Percentiles rank a stretch among this genome's conserved stretches.
Evolutionary conservation across 208 protist species (phyloP).

Genomic region (Sergeia podlipaevii): DNA sequence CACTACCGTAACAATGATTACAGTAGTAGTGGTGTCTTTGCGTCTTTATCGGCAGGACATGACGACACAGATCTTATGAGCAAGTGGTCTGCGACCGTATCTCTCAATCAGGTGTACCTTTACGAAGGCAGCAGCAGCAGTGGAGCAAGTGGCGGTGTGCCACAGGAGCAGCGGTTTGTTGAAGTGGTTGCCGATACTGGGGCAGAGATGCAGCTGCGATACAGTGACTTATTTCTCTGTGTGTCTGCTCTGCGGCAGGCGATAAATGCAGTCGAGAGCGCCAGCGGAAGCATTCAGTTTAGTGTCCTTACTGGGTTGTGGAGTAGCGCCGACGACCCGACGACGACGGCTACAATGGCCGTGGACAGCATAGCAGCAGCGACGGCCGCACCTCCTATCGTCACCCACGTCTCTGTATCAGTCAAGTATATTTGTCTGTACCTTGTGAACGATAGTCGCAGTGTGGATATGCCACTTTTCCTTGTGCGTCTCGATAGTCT

Average conservation of each 20-base stretch:
- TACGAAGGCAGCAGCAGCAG: background rate
- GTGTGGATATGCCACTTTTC: conserved; percentile 33
- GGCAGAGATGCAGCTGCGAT: conserved; percentile 42
- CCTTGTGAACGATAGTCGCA: conserved; percentile 41
- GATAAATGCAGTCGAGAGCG: conserved; percentile 18
- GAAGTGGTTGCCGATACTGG: conserved; percentile 24
- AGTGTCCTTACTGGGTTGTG: conserved; percentile 24
- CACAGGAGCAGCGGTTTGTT: conserved; percentile 10
- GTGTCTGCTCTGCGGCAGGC: conserved; percentile 25
- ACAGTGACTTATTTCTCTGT: conserved; percentile 46
- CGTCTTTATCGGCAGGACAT: too few species aligned
- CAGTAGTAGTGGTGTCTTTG: too few species aligned
- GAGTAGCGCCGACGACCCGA: conserved; percentile 1
- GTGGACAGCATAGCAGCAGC: background rate
- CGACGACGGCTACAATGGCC: background rate
- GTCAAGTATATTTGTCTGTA: conserved; percentile 27
- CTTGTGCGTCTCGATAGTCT: conserved; percentile 26
- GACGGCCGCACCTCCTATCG: background rate
- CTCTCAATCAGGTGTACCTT: conserved; percentile 4
- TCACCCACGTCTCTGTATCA: conserved; percentile 6
- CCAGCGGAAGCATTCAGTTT: conserved; percentile 26
- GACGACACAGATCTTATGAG: too few species aligned
- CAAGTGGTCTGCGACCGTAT: too few species aligned
- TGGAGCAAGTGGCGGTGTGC: background rate
- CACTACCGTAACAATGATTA: too few species aligned